These are phyloP conservation scores for Avena eriantha DNA, from an alignment of 176 grass and related monocot genomes.

Conservation along the genomic window DNA sequence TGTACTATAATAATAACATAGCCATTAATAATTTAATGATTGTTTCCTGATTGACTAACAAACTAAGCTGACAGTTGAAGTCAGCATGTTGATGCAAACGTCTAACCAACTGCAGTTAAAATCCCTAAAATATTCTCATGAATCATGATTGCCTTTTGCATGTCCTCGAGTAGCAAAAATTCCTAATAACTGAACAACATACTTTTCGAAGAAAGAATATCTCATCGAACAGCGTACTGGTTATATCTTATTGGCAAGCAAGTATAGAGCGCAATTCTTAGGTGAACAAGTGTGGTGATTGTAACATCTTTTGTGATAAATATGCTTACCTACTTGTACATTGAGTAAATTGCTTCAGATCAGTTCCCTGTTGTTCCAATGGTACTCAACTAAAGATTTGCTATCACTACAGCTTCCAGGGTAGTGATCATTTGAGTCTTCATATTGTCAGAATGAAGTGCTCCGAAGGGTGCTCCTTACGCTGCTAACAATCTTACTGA, in stretches of 20 bases:
- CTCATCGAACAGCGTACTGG: constrained; percentile 22
- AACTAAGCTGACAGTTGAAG: constrained; percentile 34
- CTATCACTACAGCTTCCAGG: constrained; percentile 23
- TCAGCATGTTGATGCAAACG: constrained; percentile 41
- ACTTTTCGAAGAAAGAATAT: neutral
- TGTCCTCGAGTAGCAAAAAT: constrained; percentile 7
- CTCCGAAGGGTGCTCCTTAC: constrained; percentile 15
- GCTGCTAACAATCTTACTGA: constrained; percentile 2
- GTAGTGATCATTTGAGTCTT: constrained; percentile 1
- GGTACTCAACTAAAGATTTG: constrained; percentile 18
- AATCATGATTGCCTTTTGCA: constrained; percentile 37
- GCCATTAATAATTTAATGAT: constrained; percentile 42
- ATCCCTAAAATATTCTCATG: constrained; percentile 26
- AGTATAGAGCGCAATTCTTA: constrained; percentile 8
- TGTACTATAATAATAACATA: neutral
- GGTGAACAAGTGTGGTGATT: constrained; percentile 10
- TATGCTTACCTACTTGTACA: neutral
- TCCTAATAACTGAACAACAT: constrained; percentile 24
- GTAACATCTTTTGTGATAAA: constrained; percentile 9
- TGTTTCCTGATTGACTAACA: constrained; percentile 47
- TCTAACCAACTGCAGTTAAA: constrained; percentile 32
- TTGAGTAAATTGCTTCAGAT: constrained; percentile 27
- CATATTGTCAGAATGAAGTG: constrained; percentile 15
- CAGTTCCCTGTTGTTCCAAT: neutral
- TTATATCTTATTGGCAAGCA: constrained; percentile 33